Evolutionary conservation across 441 rosid species (phyloP), one percentile per base, ranked within the genome.

Genomic region (Raphanus hybrid): DNA sequence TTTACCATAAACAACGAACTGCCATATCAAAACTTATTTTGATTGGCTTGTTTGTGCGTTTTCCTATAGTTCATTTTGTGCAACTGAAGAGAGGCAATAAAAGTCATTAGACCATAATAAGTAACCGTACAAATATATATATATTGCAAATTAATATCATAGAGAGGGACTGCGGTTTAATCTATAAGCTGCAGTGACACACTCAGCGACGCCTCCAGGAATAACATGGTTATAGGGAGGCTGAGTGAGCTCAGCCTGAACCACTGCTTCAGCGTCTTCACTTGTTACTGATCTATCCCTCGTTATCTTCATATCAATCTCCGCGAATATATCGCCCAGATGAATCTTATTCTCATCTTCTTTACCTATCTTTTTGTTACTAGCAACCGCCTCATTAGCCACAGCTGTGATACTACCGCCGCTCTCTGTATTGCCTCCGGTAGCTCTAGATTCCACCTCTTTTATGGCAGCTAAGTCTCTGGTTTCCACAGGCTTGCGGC

Each of bases 191-290:
- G 82, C 76, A 37, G 76, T 3, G 6, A 80, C 76, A 4, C 79
- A 80, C 27, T 80, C 82, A 64, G 76, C 82, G 8, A 80, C 29
- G 5, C 82, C 82, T 64, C 82, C 79, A 37, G 76, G 76, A 29
- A 37, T 70, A 59, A 70, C 9, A 59, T 35, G 11, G 1, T 70
- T 39, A 0, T 27, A 8, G 0, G 82, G 76, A 65, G 64, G 50
- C 18, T 65, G 64, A 16, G 7, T 37, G 3, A 75, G 75, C 60
- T 80, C 82, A 48, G 82, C 82, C 26, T 58, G 57, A 2, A 75
- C 58, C 64, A 16, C 82, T 70, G 82, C 82, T 70, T 79, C 79
- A 6, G 79, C 79, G 27, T 70, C 82, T 11, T 75, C 82, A 64
- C 73, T 74, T 2, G 72, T 64, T 12, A 79, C 76, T 57, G 69